These are phyloP conservation scores for Myotisia sp. DNA, from an alignment of 2,329 filamentous ascomycete species.

Conservation along the genomic window DNA sequence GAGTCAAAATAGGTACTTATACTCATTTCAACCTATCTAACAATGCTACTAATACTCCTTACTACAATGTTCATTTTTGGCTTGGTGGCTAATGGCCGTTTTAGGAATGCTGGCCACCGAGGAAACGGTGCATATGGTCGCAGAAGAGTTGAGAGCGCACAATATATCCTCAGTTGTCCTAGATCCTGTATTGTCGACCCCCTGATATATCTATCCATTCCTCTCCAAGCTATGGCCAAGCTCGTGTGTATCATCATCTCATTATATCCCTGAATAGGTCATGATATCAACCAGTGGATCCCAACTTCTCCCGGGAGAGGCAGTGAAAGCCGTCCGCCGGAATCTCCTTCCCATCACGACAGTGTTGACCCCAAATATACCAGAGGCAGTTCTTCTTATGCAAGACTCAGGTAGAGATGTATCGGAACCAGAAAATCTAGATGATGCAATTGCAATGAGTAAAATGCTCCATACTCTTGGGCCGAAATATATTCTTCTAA, in stretches of 20 bases:
- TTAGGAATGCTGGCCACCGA: conserved; percentile 69
- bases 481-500: conserved; percentile 67
- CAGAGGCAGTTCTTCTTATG: conserved; percentile 33
- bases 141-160: conserved; percentile 46
- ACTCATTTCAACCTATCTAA: neutral
- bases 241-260: too few relatives aligned
- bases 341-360: conserved; percentile 32
- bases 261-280: too few relatives aligned
- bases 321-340: conserved; percentile 26
- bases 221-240: too few relatives aligned
- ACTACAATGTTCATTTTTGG: too few relatives aligned
- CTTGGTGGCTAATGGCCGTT: neutral
- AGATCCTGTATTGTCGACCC: conserved; percentile 49
- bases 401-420: conserved; percentile 24
- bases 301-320: conserved; percentile 31
- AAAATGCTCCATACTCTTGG: conserved; percentile 53
- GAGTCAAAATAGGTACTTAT: conserved; percentile 75
- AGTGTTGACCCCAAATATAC: conserved; percentile 36
- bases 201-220: conserved; percentile 1
- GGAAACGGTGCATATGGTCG: conserved; percentile 54
- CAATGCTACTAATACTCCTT: neutral
- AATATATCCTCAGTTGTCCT: conserved; percentile 48
- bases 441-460: conserved; percentile 56
- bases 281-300: conserved; percentile 54
- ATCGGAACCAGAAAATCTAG: conserved; percentile 41